A percentile compares a stretch with the other conserved stretches of the same genome.
Conservation (phyloP, 2,329 filamentous ascomycete genomes). For the Exophiala sp. region DNA sequence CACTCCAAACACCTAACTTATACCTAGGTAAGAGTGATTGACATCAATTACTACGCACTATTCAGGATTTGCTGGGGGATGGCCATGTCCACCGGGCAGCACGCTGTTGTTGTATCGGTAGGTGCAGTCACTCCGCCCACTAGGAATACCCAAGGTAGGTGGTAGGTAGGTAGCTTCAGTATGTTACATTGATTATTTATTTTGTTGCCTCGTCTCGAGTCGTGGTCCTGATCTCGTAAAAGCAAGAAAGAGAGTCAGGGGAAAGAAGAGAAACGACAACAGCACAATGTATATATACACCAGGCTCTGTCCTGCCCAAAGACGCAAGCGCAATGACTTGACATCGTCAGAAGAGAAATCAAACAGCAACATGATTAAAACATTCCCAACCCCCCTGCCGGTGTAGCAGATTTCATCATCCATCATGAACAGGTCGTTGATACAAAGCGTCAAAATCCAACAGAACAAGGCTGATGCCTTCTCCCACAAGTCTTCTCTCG, state of each 20-base stretch:
- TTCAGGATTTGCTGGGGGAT: too few relatives aligned
- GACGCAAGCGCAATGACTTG: background rate
- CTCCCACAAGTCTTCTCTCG: too few relatives aligned
- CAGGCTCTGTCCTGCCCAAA: background rate
- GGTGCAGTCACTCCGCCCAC: too few relatives aligned
- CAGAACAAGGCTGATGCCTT: too few relatives aligned
- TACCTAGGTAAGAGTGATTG: too few relatives aligned
- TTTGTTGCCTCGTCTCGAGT: conserved; percentile 12
- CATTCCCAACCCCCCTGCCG: background rate
- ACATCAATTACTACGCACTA: too few relatives aligned
- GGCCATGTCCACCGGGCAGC: too few relatives aligned
- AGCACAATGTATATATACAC: background rate
- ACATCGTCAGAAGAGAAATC: background rate
- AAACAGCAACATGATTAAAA: background rate
- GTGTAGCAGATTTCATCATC: background rate
- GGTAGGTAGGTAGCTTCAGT: too few relatives aligned
- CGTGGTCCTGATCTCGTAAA: conserved; percentile 3
- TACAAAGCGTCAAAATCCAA: background rate
- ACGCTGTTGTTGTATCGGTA: too few relatives aligned
- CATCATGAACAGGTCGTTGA: background rate
- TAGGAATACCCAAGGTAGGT: too few relatives aligned
- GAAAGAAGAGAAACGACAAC: background rate
- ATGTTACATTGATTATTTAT: too few relatives aligned
- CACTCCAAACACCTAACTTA: too few relatives aligned
- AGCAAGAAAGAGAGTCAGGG: background rate